Conservation (phyloP, 2,329 filamentous ascomycete genomes). For the Cytospora schulzeri region DNA sequence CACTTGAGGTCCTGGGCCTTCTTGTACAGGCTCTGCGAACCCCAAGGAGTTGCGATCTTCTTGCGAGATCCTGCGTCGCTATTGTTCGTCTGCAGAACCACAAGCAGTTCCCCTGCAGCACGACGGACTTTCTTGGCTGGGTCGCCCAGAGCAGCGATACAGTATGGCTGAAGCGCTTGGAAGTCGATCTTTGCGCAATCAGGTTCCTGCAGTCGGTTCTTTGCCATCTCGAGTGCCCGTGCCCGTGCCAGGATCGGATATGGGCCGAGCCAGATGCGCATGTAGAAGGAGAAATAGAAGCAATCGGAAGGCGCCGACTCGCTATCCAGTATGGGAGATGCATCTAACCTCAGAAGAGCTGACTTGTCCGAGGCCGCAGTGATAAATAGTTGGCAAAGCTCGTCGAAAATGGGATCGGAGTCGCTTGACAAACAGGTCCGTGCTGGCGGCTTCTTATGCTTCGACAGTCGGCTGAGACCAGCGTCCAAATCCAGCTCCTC, state of each 20-base stretch:
- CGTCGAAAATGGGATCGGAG: slow-evolving; percentile 56
- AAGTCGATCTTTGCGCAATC: slow-evolving; percentile 62
- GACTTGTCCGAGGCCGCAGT: slow-evolving; percentile 50
- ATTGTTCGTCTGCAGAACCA: slow-evolving; percentile 45
- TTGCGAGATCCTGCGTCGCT: slow-evolving; percentile 36
- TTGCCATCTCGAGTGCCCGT: slow-evolving; percentile 68
- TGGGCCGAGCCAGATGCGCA: slow-evolving; percentile 72
- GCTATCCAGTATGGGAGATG: slow-evolving; percentile 56
- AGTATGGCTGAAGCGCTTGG: slow-evolving; percentile 82
- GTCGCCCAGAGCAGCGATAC: slow-evolving; percentile 74
- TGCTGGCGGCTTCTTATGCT: slow-evolving; percentile 30
- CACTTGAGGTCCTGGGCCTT: slow-evolving; percentile 54
- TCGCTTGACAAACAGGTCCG: slow-evolving; percentile 56
- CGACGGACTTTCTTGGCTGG: slow-evolving; percentile 74
- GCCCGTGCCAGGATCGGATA: slow-evolving; percentile 70
- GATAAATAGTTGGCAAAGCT: slow-evolving; percentile 62
- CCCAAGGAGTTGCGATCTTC: slow-evolving; percentile 58
- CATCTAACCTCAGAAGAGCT: slow-evolving; percentile 54
- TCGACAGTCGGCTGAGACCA: slow-evolving; percentile 43
- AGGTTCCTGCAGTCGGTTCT: slow-evolving; percentile 55
- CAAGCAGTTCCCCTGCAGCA: slow-evolving; percentile 69
- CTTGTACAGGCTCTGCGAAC: slow-evolving; percentile 66
- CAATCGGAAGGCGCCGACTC: slow-evolving; percentile 59
- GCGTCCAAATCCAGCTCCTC: slow-evolving; percentile 42
- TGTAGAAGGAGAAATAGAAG: slow-evolving; percentile 75